A percentile compares a stretch with the other conserved stretches of the same genome.
Evolutionary conservation across 2,329 filamentous ascomycete genomes (phyloP).

Genomic region (Sporothrix schenckii): DNA sequence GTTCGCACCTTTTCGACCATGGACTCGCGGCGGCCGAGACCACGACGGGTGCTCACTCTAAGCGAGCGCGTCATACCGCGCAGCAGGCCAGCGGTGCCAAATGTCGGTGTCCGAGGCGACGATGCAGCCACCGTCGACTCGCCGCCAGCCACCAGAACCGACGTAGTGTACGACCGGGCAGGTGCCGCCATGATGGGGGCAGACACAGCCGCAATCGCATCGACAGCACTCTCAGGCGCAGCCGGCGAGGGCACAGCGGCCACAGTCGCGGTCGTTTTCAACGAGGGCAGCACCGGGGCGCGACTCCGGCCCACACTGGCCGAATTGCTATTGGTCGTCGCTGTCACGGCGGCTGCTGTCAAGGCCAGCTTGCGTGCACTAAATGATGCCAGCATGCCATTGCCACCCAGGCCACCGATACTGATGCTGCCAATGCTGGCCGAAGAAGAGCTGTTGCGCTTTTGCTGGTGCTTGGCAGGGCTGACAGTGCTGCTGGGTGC

Average conservation of each 20-base stretch:
- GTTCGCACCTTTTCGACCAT: neutral
- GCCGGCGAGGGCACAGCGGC: slow-evolving; percentile 5
- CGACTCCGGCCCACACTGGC: slow-evolving; percentile 33
- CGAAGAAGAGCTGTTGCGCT: slow-evolving; percentile 29
- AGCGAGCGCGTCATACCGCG: slow-evolving; percentile 55
- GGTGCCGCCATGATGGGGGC: slow-evolving; percentile 9
- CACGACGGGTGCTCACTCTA: slow-evolving; percentile 56
- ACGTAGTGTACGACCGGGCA: slow-evolving; percentile 1
- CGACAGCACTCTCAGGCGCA: neutral
- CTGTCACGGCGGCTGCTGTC: slow-evolving; percentile 42
- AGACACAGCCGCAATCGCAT: neutral
- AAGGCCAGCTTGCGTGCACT: slow-evolving; percentile 53
- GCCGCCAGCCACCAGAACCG: neutral
- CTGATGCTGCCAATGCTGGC: slow-evolving; percentile 15
- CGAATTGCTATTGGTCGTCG: slow-evolving; percentile 35
- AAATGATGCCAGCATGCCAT: slow-evolving; percentile 41
- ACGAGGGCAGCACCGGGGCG: slow-evolving; percentile 37
- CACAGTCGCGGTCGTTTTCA: neutral
- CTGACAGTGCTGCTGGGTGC: slow-evolving; percentile 24
- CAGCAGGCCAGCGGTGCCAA: slow-evolving; percentile 46
- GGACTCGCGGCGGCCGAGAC: slow-evolving; percentile 50
- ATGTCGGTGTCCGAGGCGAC: slow-evolving; percentile 50
- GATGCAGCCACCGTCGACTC: neutral
- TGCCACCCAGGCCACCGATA: neutral
- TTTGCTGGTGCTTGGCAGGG: slow-evolving; percentile 15